Conservation (phyloP, 257 asterid species). For the Solanum megistacrolobum region DNA sequence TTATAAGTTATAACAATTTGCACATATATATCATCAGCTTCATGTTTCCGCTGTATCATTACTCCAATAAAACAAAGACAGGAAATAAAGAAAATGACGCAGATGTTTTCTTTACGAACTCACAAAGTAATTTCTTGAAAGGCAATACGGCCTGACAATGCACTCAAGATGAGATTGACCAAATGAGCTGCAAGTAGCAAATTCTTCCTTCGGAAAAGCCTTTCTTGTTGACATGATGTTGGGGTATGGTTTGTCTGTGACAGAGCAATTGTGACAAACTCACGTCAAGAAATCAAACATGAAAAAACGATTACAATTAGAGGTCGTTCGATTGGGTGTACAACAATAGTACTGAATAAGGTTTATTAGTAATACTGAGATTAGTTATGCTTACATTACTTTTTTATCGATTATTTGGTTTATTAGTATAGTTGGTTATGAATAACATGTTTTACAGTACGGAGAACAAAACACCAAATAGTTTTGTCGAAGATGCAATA, state of each 20-base stretch:
- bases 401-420: neutral
- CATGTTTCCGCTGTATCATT: neutral
- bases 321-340: neutral
- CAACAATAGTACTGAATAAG: neutral
- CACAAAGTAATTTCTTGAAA: neutral
- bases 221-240: neutral
- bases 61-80: neutral
- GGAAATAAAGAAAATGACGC: neutral
- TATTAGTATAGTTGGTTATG: neutral
- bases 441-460: neutral
- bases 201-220: neutral
- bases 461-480: neutral
- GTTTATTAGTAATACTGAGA: neutral
- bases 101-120: neutral
- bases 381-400: neutral
- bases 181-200: neutral
- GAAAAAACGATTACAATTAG: neutral
- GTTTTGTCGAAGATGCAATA: neutral
- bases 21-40: neutral
- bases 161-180: neutral
- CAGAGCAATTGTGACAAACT: neutral
- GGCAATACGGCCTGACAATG: neutral
- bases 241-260: neutral
- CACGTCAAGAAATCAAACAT: neutral
- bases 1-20: neutral